Base-by-base conservation (phyloP, 2,329 filamentous ascomycete species). In the Calonectria honghensis region DNA sequence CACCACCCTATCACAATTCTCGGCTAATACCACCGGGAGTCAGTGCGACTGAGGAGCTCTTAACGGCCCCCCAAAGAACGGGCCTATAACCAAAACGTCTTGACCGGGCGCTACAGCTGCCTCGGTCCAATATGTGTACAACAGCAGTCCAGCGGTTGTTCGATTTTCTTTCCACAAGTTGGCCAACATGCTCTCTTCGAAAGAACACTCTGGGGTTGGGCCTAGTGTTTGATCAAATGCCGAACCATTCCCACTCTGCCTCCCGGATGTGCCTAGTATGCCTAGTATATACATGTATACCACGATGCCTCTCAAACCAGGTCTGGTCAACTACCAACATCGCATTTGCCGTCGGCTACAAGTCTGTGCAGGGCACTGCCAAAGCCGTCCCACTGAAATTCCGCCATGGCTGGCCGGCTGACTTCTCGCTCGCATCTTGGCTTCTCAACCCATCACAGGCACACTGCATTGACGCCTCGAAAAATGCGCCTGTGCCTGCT, bases 401-500 rank as follows among this genome's bases (percentile, higher is more conserved):
- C 35, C 37, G 35, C 57, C 39, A 41, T 39, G 57, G 35, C 14
- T 41, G 51, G 35, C 45, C 31, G 48, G 54, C n/a, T 68, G 61
- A 37, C 32, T 54, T 67, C 39, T 39, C 27, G 52, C 27, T 65
- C 32, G 35, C 32, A 35, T 71, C 27, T 41, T 48, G 27, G 32
- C 32, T 31, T 61, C 32, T 48, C 51, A 67, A 20, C 16, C 31
- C 48, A 37, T 50, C 35, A 13, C 68, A 29, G 41, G 48, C 35
- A 16, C 31, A 16, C 51, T 61, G 39, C 50, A 61, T 41, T 29
- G 54, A 45, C 54, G 35, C 68, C 39, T 68, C 66, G 45, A 48
- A 50, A 68, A 18, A 24, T 41, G 48, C 48, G 50, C 13, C 68
- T 51, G 45, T 64, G 68, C 57, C 68, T 64, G 31, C n/a, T 61